phyloP scores from a whole-genome alignment of 1,284 basidiomycete species.

The Cutaneotrichosporon sp. region DNA sequence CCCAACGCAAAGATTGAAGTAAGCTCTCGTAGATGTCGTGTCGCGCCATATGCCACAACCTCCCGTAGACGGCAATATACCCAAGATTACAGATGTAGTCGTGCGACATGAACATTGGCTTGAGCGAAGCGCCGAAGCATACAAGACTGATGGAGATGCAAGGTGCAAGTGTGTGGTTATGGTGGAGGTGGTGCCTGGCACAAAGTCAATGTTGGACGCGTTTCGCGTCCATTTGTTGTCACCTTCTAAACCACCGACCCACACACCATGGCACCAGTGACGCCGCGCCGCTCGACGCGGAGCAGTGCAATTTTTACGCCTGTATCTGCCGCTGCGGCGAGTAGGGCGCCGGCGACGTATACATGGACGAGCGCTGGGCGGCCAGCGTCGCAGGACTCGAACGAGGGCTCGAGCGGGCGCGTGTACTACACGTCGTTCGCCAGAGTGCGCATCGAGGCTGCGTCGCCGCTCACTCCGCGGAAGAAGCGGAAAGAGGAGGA shows the following conservation, averaged over 20 bases:
- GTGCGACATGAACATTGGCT: neutral
- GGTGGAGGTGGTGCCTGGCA: neutral
- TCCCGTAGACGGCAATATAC: neutral
- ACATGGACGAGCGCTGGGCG: slow-evolving; percentile 23
- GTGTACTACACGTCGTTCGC: slow-evolving; percentile 29
- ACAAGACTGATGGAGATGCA: neutral
- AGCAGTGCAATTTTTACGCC: slow-evolving; percentile 34
- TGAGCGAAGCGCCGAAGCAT: neutral
- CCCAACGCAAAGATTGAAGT: neutral
- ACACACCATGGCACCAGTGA: slow-evolving; percentile 15
- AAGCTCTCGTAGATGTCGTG: too few species aligned
- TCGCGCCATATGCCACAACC: neutral
- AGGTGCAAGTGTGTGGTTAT: neutral
- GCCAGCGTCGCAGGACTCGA: neutral
- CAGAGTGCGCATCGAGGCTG: slow-evolving; percentile 11
- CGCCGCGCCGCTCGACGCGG: slow-evolving; percentile 39
- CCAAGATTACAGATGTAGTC: slow-evolving; percentile 7
- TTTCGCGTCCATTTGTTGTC: neutral
- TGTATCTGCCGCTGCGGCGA: slow-evolving; percentile 3
- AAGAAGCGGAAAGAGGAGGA: slow-evolving; percentile 27
- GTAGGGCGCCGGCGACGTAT: slow-evolving; percentile 14
- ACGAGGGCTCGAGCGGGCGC: neutral
- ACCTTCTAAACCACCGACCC: neutral
- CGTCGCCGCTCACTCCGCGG: neutral
- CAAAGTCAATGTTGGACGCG: neutral